These are phyloP conservation scores for Xerocomellus intermedius DNA, from an alignment of 768 basidiomycete genomes.

Conservation along the genomic window DNA sequence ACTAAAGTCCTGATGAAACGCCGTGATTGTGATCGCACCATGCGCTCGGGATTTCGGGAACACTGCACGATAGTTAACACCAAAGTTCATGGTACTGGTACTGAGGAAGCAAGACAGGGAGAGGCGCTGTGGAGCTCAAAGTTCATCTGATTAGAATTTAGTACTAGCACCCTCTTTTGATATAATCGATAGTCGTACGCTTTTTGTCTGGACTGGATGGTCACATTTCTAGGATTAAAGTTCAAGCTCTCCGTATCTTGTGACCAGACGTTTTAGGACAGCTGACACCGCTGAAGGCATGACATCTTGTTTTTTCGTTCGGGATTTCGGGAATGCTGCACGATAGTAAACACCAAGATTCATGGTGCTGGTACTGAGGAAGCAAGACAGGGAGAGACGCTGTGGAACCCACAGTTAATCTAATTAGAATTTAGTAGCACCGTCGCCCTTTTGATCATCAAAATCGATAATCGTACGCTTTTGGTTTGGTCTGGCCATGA, in stretches of 20 bases:
- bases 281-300: too few species aligned
- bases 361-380: slow-evolving; percentile 48
- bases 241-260: not conserved
- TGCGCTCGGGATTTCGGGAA: not conserved
- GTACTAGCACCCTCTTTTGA: not conserved
- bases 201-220: not conserved
- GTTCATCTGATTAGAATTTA: slow-evolving; percentile 36
- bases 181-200: not conserved
- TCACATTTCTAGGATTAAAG: not conserved
- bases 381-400: slow-evolving; percentile 48
- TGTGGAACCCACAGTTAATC: slow-evolving; percentile 54
- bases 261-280: too few species aligned
- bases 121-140: slow-evolving; percentile 55
- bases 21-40: slow-evolving; percentile 1
- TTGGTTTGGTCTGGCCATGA: not conserved
- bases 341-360: slow-evolving; percentile 44
- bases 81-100: slow-evolving; percentile 46
- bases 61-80: slow-evolving; percentile 38
- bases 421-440: slow-evolving; percentile 17
- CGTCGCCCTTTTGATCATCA: not conserved
- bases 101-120: slow-evolving; percentile 48
- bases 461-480: not conserved
- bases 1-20: not conserved
- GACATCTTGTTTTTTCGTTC: not conserved
- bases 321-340: not conserved